Evolutionary conservation across 2,329 filamentous ascomycete species (phyloP).

Genomic region (Magnaporthiopsis poae): DNA sequence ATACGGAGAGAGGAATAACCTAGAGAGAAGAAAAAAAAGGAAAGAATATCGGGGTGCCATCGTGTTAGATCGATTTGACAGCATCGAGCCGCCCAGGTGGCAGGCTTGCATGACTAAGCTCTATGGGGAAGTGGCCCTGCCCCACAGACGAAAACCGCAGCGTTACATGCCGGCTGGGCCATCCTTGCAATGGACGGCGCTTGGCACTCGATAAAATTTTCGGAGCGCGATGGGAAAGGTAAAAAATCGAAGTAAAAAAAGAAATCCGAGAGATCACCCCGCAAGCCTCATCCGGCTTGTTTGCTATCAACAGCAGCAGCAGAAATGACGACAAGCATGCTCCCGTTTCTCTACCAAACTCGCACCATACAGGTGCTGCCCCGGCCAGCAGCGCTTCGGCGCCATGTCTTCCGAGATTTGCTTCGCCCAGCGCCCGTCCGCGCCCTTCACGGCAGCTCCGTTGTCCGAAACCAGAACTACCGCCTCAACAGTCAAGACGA

Average conservation of each 20-base stretch:
- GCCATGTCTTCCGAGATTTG: slow-evolving; percentile 20
- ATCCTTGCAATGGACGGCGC: neutral
- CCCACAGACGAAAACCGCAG: neutral
- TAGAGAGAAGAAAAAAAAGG: neutral
- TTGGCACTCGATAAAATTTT: neutral
- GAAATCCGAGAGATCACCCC: neutral
- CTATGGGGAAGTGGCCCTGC: neutral
- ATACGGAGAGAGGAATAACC: no score
- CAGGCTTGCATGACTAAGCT: neutral
- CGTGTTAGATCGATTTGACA: neutral
- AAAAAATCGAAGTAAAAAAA: neutral
- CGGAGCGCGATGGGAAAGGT: neutral
- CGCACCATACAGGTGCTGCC: slow-evolving; percentile 43
- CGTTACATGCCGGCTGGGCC: neutral
- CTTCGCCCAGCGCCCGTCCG: slow-evolving; percentile 16
- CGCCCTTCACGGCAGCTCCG: neutral
- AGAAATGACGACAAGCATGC: slow-evolving; percentile 38
- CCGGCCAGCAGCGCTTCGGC: slow-evolving; percentile 13
- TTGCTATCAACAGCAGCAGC: no score
- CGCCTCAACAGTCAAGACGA: slow-evolving; percentile 3
- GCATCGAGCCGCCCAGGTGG: neutral
- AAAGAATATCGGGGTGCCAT: neutral
- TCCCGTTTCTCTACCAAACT: slow-evolving; percentile 66
- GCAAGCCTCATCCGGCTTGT: neutral
- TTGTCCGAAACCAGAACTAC: slow-evolving; percentile 8